phyloP scores from a whole-genome alignment of 805 yeast genomes.

The Henningerozyma blattae region DNA sequence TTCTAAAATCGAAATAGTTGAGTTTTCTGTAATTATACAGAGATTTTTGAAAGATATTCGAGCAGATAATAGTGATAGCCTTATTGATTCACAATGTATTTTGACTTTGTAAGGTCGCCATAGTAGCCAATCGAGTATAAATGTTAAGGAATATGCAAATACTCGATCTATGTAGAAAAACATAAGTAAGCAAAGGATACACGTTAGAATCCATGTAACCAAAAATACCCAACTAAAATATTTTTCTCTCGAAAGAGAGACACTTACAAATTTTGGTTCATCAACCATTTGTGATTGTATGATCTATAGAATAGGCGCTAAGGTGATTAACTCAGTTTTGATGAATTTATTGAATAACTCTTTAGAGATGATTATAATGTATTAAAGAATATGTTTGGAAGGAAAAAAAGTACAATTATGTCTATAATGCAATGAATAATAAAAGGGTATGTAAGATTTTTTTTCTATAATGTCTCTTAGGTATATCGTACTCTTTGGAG shows the following conservation, averaged over 20 bases:
- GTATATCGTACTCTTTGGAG: too few relatives aligned
- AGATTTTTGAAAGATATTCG: conserved; percentile 67
- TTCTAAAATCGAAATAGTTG: conserved; percentile 55
- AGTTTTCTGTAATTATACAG: conserved; percentile 60
- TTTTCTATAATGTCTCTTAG: too few relatives aligned
- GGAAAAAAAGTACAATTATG: too few relatives aligned
- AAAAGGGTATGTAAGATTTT: too few relatives aligned
- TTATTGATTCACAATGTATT: conserved; percentile 58
- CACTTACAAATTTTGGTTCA: conserved; percentile 19
- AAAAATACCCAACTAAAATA: conserved; percentile 62
- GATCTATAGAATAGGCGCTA: too few relatives aligned
- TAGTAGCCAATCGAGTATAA: conserved; percentile 36
- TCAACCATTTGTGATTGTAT: conserved; percentile 13
- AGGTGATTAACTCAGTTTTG: too few relatives aligned
- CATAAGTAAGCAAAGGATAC: conserved; percentile 47
- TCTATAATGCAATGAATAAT: too few relatives aligned
- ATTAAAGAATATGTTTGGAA: too few relatives aligned
- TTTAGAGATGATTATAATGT: too few relatives aligned
- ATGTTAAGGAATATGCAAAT: conserved; percentile 48
- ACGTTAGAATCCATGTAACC: conserved; percentile 67
- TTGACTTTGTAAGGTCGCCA: conserved; percentile 55
- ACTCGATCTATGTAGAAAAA: conserved; percentile 69
- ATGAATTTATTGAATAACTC: too few relatives aligned
- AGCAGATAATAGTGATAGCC: conserved; percentile 74
- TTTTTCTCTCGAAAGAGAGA: conserved; percentile 19